Conservation (phyloP, 2,329 filamentous ascomycete genomes). For the Fusarium napiforme region DNA sequence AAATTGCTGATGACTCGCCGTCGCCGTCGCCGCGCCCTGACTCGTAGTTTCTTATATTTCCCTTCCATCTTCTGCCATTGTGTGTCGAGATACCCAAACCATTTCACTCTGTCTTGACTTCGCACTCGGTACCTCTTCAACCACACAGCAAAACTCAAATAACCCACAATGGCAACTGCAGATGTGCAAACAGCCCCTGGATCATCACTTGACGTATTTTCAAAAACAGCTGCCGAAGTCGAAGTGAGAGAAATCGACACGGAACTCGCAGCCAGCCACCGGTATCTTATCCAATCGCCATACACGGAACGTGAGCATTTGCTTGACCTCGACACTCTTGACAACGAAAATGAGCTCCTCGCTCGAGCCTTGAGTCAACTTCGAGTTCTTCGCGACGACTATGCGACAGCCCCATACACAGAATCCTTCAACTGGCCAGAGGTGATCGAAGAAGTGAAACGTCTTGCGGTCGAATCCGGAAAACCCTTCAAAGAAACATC, state of each 20-base stretch:
- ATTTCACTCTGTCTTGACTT: neutral
- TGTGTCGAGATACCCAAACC: neutral
- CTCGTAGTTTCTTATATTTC: constrained; percentile 2
- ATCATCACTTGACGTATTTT: constrained; percentile 40
- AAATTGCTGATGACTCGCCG: constrained; percentile 37
- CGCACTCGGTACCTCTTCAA: neutral
- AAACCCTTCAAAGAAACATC: constrained; percentile 67
- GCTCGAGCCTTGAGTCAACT: constrained; percentile 76
- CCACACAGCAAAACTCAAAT: neutral
- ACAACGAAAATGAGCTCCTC: constrained; percentile 73
- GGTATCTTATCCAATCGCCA: constrained; percentile 74
- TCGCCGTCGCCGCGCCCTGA: neutral
- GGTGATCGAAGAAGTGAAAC: constrained; percentile 68
- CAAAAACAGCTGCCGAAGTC: constrained; percentile 40
- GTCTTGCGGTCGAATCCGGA: constrained; percentile 59
- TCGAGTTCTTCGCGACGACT: constrained; percentile 71
- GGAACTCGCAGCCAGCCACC: constrained; percentile 30
- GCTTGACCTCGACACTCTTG: constrained; percentile 75
- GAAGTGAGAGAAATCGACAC: constrained; percentile 41
- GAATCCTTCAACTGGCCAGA: constrained; percentile 81
- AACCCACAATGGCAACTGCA: constrained; percentile 45
- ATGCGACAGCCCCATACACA: constrained; percentile 79
- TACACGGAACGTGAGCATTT: constrained; percentile 78
- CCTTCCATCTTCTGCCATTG: neutral
- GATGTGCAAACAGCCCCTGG: constrained; percentile 40